Conservation (phyloP, 2,329 filamentous ascomycete species). For the Nemania sp. region DNA sequence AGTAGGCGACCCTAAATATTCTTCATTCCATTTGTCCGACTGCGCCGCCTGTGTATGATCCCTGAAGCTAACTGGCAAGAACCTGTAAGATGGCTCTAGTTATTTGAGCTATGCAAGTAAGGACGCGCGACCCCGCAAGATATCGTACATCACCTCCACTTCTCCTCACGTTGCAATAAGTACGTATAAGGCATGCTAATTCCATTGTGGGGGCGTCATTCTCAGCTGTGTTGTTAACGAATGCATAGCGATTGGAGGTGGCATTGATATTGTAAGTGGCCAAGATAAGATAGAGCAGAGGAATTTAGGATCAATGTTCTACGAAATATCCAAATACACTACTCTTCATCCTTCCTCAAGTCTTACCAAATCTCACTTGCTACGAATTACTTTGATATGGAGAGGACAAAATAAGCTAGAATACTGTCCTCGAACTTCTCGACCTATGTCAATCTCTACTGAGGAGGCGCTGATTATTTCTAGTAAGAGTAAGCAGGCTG, state of each 20-base stretch:
- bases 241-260: neutral
- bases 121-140: neutral
- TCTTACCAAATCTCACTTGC: neutral
- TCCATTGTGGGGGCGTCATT: neutral
- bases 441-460: neutral
- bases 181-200: neutral
- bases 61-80: neutral
- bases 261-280: neutral
- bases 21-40: slow-evolving; percentile 1
- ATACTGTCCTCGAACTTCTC: neutral
- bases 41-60: neutral
- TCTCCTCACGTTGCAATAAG: slow-evolving; percentile 1
- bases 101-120: neutral
- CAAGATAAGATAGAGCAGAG: neutral
- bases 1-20: slow-evolving; percentile 3
- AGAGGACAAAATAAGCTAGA: neutral
- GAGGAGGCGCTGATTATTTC: neutral
- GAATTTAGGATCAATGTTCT: neutral
- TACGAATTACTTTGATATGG: neutral
- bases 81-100: neutral
- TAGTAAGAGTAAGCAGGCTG: neutral
- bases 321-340: neutral
- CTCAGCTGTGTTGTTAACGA: neutral
- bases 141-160: slow-evolving; percentile 18
- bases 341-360: neutral